phyloP scores from a whole-genome alignment of 106 monocot genomes.

The Phalaenopsis equestris region DNA sequence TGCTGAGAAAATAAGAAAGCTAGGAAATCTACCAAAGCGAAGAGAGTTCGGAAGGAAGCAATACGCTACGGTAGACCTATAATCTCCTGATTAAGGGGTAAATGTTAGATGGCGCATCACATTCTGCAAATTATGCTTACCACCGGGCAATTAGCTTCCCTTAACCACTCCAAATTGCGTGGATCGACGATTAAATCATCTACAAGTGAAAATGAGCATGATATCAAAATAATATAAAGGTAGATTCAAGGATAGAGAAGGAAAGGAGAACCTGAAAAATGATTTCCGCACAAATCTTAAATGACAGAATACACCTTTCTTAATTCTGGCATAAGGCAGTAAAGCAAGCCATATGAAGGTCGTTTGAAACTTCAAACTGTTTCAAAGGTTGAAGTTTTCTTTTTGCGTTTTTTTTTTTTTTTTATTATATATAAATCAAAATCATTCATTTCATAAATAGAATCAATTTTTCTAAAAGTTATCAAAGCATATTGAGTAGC shows the following conservation, averaged over 20 bases:
- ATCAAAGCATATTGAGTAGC: background rate
- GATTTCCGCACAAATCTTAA: background rate
- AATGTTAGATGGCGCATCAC: background rate
- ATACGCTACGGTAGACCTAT: background rate
- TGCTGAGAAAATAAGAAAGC: background rate
- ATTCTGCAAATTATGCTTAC: slow-evolving; percentile 36
- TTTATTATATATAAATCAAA: background rate
- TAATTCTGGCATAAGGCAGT: background rate
- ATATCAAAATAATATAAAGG: background rate
- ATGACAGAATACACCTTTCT: background rate
- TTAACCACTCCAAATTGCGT: slow-evolving; percentile 92
- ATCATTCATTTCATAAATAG: background rate
- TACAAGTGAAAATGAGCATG: slow-evolving; percentile 18
- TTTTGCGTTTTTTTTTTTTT: background rate
- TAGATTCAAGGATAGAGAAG: background rate
- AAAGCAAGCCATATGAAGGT: background rate
- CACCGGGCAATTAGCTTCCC: slow-evolving; percentile 90
- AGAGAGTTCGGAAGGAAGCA: background rate
- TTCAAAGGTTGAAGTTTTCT: background rate
- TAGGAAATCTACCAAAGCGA: background rate
- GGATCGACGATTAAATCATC: slow-evolving; percentile 99
- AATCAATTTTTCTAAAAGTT: background rate
- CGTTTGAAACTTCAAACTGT: background rate
- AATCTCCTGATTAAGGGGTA: background rate
- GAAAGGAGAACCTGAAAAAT: background rate